Percentiles rank a stretch among this genome's conserved stretches.
Evolutionary conservation across 1,139 yeast species (phyloP).

Genomic region (Meyerozyma guilliermondii): DNA sequence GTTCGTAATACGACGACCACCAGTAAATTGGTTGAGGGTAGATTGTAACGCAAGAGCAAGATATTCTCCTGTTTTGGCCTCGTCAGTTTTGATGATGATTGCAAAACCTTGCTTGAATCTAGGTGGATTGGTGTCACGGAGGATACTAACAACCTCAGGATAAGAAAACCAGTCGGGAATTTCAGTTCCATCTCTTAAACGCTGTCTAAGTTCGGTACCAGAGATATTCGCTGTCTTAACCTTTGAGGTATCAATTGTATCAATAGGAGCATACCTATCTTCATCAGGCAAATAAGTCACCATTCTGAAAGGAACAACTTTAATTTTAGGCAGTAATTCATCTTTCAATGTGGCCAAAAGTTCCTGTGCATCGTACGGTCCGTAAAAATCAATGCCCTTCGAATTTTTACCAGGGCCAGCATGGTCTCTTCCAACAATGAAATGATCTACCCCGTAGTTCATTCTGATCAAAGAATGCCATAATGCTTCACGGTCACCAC

Average conservation of each 20-base stretch:
- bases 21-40: conserved; percentile 82
- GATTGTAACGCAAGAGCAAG: conserved; percentile 83
- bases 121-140: conserved; percentile 93
- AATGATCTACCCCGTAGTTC: conserved; percentile 95
- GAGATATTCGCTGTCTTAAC: conserved; percentile 86
- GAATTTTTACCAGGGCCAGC: conserved; percentile 97
- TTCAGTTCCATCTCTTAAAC: conserved; percentile 78
- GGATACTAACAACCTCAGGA: conserved; percentile 89
- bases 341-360: conserved; percentile 69
- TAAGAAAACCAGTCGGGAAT: conserved; percentile 97
- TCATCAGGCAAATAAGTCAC: conserved; percentile 94
- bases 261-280: conserved; percentile 93
- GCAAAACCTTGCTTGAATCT: conserved; percentile 87
- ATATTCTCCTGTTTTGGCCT: conserved; percentile 44
- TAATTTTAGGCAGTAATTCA: conserved; percentile 65
- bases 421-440: conserved; percentile 96
- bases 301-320: conserved; percentile 95
- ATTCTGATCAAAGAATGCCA: conserved; percentile 98
- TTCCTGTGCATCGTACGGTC: conserved; percentile 95
- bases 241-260: conserved; percentile 71
- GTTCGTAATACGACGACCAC: conserved; percentile 80
- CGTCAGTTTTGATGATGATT: conserved; percentile 54
- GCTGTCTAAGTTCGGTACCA: conserved; percentile 89
- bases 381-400: conserved; percentile 89
- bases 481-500: conserved; percentile 96